These are phyloP conservation scores for Colletotrichum caudatum DNA, from an alignment of 2,329 filamentous ascomycete genomes.

Conservation along the genomic window DNA sequence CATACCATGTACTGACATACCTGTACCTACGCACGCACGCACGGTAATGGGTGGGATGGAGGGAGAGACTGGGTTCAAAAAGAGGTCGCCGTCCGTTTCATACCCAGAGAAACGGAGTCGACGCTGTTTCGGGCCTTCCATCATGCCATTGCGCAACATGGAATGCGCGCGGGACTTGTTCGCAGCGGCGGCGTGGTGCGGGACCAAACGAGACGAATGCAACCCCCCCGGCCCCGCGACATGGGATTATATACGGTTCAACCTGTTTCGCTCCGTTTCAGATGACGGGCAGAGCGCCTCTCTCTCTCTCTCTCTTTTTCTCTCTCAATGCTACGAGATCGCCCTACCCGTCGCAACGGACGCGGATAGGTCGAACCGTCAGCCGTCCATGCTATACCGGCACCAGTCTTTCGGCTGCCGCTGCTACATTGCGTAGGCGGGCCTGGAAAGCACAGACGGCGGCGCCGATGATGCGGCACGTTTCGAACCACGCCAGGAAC, in stretches of 20 bases:
- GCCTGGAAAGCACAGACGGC: background rate
- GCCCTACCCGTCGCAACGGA: background rate
- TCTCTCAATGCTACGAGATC: background rate
- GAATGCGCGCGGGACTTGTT: background rate
- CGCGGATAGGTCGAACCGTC: background rate
- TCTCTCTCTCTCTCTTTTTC: background rate
- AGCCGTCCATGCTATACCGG: background rate
- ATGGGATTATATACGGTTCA: constrained; percentile 9
- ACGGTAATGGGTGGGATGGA: background rate
- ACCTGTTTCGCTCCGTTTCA: constrained; percentile 34
- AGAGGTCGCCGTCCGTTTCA: constrained; percentile 27
- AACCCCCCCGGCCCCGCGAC: constrained; percentile 10
- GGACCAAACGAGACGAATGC: constrained; percentile 15
- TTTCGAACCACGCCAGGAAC: background rate
- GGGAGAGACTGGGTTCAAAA: background rate
- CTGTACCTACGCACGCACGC: too few species aligned
- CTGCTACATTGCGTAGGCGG: too few species aligned
- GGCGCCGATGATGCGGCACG: background rate
- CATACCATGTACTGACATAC: too few species aligned
- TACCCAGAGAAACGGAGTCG: constrained; percentile 11
- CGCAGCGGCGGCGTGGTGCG: constrained; percentile 6
- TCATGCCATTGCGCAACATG: background rate
- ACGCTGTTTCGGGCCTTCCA: background rate
- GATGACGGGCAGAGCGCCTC: background rate
- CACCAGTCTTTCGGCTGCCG: too few species aligned